Evolutionary conservation across 2,329 filamentous ascomycete genomes (phyloP), one percentile per base, ranked within the genome.

Genomic region (Diaporthe destruens): DNA sequence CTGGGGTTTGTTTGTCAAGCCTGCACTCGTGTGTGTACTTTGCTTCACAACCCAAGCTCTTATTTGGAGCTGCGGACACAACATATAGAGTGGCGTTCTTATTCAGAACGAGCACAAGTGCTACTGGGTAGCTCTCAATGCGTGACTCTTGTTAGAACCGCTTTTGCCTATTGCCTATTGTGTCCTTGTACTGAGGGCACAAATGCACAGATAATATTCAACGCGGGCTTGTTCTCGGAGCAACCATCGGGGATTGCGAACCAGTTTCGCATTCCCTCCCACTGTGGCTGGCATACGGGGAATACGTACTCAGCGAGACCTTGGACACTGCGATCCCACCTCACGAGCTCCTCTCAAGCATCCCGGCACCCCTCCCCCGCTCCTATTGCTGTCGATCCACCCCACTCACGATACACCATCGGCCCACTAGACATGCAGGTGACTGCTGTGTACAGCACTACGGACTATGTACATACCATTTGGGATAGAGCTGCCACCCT

Each of bases 381-480:
- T 70, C 66, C 42, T 39, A 54, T 42, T 70, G 29, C 55, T 61
- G 68, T 70, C 68, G 68, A 70, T 70, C 68, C 47, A 32, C 67
- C 67, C 67, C 67, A 61, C 67, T 32, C 55, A 42, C 54, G 47
- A 61, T 70, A 61, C 55, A 70, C 67, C 67, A 51, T 53, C 67
- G 55, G 55, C 54, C 44, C 68, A 61, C 49, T 61, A 70, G 66
- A 18, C 68, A 25, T 54, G 68, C 44, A 59, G 68, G 44, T 70
- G 68, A 70, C 68, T 70, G 67, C 61, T 66, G 61, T 66, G 47
- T 66, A 39, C 47, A 66, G 44, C 61, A 66, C 61, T 29, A 65
- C 51, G 59, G 34, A 65, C 44, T 20, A 65, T 65, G 59, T 51
- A 65, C 44, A 47, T 66, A 53, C 61, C 47, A 18, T 66, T 36